phyloP scores from a whole-genome alignment of 345 rosid species.

The Erysimum cheiranthoides region DNA sequence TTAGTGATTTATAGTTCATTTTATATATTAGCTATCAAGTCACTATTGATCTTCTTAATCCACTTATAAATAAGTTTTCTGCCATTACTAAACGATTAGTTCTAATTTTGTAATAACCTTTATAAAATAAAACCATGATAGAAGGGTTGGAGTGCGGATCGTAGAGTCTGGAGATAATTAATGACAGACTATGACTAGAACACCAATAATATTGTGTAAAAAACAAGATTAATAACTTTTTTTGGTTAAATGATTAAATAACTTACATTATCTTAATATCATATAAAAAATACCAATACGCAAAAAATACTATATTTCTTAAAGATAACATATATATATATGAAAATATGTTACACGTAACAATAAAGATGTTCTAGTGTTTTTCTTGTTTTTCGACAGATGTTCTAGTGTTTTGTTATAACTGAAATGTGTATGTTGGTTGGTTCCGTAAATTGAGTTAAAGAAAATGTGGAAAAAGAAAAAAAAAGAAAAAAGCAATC shows the following conservation, averaged over 20 bases:
- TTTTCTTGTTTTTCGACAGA: too few species aligned
- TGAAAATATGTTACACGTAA: not conserved
- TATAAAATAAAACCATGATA: too few species aligned
- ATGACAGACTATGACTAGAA: too few species aligned
- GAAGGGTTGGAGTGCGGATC: too few species aligned
- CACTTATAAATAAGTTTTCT: too few species aligned
- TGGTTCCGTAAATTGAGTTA: conserved; percentile 24
- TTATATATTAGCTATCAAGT: not conserved
- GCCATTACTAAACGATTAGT: not conserved
- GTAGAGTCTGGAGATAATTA: too few species aligned
- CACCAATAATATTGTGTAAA: not conserved
- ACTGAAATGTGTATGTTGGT: not conserved
- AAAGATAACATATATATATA: too few species aligned
- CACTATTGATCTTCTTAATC: not conserved
- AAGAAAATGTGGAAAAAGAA: conserved; percentile 9
- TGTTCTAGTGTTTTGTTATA: not conserved
- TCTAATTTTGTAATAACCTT: not conserved
- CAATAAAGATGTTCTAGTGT: not conserved
- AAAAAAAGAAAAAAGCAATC: conserved; percentile 15
- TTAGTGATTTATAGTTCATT: not conserved
- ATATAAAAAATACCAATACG: too few species aligned
- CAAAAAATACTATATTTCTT: not conserved
- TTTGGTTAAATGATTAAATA: not conserved
- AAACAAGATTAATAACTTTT: too few species aligned
- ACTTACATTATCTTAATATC: not conserved